A percentile compares a stretch with the other conserved stretches of the same genome.
These are phyloP conservation scores for Picea glauca DNA, from an alignment of 75 land plant species.

Conservation along the genomic window DNA sequence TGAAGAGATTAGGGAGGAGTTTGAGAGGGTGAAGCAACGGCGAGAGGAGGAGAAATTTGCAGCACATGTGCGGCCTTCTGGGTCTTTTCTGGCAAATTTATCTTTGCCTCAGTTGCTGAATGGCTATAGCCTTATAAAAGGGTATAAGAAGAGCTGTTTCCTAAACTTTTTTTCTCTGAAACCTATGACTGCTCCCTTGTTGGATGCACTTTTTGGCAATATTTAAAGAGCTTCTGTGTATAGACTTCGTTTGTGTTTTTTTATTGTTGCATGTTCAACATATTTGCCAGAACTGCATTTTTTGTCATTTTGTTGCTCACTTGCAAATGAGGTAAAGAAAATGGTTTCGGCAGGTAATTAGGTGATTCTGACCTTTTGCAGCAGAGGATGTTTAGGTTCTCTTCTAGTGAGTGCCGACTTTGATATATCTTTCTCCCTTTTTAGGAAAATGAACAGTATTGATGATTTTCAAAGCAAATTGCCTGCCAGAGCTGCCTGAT, in stretches of 20 bases:
- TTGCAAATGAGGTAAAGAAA: not conserved
- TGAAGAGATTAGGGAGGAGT: slow-evolving; percentile 82
- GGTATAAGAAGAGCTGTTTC: slow-evolving; percentile 29
- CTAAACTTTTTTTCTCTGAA: not conserved
- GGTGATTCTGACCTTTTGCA: not conserved
- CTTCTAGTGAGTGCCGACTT: not conserved
- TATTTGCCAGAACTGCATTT: not conserved
- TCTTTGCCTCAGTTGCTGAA: slow-evolving; percentile 68
- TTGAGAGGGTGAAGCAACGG: slow-evolving; percentile 66
- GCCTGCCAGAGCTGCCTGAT: not conserved
- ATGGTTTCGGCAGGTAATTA: not conserved
- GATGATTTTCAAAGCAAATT: not conserved
- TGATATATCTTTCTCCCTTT: not conserved
- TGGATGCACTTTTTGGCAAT: not conserved
- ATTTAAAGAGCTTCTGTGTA: not conserved
- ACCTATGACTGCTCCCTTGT: not conserved
- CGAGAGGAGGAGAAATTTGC: slow-evolving; percentile 62
- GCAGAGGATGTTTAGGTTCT: too few relatives aligned
- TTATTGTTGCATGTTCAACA: not conserved
- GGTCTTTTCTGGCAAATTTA: slow-evolving; percentile 67
- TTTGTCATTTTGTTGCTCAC: not conserved
- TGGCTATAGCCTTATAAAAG: slow-evolving; percentile 61
- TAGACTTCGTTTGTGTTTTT: not conserved
- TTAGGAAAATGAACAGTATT: not conserved
- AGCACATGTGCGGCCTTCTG: slow-evolving; percentile 68